Evolutionary conservation across 441 rosid genomes (phyloP), one percentile per base, ranked within the genome.

Genomic region (Biscutella laevigata): DNA sequence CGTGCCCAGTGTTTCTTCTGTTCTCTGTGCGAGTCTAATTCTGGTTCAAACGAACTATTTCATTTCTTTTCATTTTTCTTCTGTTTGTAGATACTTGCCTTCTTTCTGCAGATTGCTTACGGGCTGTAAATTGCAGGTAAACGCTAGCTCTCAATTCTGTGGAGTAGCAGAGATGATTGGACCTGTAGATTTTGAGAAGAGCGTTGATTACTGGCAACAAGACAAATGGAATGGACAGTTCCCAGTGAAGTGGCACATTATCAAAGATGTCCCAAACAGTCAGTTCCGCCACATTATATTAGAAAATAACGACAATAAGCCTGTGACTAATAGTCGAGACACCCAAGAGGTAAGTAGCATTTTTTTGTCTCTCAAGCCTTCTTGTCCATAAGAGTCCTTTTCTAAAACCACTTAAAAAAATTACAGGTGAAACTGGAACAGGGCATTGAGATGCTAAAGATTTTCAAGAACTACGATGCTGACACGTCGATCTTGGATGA

Each of bases 101-200:
- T 50, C 48, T n/a, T 17, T 52, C 51, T 34, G 49, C 43, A 39
- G 14, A 43, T 39, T 43, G 26, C 59, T 50, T 59, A 67, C 21
- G 46, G 25, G 14, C 28, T 60, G 49, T 59, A 49, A 11, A 10
- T 12, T 76, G 66, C 77, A 80, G 86, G 87, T 81, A 47, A 81
- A 81, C 59, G 76, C 87, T 0, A 81, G 87, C 51, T 79, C 78
- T 21, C 87, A 77, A 22, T 81, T 81, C 70, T 73, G 78, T 48
- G 87, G 87, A 9, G 77, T 77, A 28, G 83, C 87, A 13, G 81
- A 81, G 68, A 81, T 81, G 87, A 29, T 74, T 46, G 87, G 87
- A 63, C 81, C 80, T 17, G 81, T 81, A 59, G 81, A 81, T 53
- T 81, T 81, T 64, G 76, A 81, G 62, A 76, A 72, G 71, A 77